Evolutionary conservation across 805 yeast species (phyloP), one percentile per base, ranked within the genome.

Genomic region (Ogataea paraovalis): DNA sequence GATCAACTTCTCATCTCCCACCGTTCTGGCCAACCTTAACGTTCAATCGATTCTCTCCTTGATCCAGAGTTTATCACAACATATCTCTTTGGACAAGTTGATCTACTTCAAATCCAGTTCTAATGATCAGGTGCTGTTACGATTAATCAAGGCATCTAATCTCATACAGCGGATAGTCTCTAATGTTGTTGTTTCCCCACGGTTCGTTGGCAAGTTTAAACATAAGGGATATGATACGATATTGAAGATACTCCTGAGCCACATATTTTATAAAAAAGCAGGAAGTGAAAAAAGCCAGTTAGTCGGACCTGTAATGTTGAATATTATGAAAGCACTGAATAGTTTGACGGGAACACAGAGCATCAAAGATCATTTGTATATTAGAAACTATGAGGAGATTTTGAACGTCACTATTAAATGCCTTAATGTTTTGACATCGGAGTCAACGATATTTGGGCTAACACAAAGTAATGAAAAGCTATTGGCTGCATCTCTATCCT

Each of bases 281-380:
- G 44, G 41, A 0, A 25, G 40, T 9, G 44, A 42, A 13, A 22
- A 45, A 3, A 20, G 30, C 39, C 39, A 28, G 20, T 36, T 58
- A 0, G 62, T 67, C 30, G 48, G 50, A 7, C 74, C 73, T 0
- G 55, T 63, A 2, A 60, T 66, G 0, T 40, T 61, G n/a, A 64
- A 67, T 44, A 50, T 66, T 25, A 50, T 62, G 2, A 60, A 60
- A 13, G 48, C 65, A 0, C 39, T 73, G 14, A 57, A 53, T n/a
- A 32, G 52, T 7, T 43, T 73, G 10, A 38, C 65, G 12, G 44
- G 46, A 5, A 32, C 52, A 14, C 62, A 53, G 37, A 55, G 46
- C 39, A 60, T 67, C 44, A 58, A 54, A 44, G 63, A 58, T 45
- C 66, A 61, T 45, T 41, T 67, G 12, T 45, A 49, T 27, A 33